These are phyloP conservation scores for Vaccinium darrowii DNA, from an alignment of 148 eudicot genomes.

Conservation along the genomic window DNA sequence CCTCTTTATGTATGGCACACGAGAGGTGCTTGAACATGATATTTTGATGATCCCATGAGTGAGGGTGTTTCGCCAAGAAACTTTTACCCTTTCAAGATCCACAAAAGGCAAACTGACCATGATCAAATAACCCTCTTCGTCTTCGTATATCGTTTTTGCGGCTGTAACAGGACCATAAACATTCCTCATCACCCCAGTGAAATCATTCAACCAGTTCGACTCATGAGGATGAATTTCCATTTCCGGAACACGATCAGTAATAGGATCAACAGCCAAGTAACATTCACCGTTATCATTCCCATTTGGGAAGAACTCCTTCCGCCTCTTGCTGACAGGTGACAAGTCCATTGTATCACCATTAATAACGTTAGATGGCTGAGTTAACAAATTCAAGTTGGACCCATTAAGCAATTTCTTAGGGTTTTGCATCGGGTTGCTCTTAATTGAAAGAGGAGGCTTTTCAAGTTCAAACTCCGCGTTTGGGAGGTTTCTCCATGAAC, in stretches of 20 bases:
- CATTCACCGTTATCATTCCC: constrained; percentile 34
- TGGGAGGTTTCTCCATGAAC: constrained; percentile 52
- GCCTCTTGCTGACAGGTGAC: constrained; percentile 47
- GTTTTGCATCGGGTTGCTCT: constrained; percentile 24
- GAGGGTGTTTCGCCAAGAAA: constrained; percentile 55
- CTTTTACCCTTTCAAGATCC: constrained; percentile 52
- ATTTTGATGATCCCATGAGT: constrained; percentile 54
- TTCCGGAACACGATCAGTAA: constrained; percentile 24
- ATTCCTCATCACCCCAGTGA: constrained; percentile 48
- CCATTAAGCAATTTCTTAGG: constrained; percentile 49
- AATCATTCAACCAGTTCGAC: constrained; percentile 43
- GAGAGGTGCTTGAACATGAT: constrained; percentile 48
- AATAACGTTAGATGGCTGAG: constrained; percentile 30
- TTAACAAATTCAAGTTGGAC: constrained; percentile 45
- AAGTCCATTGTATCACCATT: constrained; percentile 44
- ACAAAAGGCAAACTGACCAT: constrained; percentile 54
- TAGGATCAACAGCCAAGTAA: constrained; percentile 34
- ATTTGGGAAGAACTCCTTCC: constrained; percentile 38
- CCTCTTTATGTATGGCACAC: constrained; percentile 41
- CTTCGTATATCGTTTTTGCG: constrained; percentile 55
- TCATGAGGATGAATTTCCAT: constrained; percentile 36
- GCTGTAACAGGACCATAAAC: constrained; percentile 57
- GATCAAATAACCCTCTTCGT: constrained; percentile 45
- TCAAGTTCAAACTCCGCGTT: constrained; percentile 48
- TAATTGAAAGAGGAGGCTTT: constrained; percentile 23